Conservation (phyloP, 768 basidiomycete genomes). For the Termitomyces sp. region DNA sequence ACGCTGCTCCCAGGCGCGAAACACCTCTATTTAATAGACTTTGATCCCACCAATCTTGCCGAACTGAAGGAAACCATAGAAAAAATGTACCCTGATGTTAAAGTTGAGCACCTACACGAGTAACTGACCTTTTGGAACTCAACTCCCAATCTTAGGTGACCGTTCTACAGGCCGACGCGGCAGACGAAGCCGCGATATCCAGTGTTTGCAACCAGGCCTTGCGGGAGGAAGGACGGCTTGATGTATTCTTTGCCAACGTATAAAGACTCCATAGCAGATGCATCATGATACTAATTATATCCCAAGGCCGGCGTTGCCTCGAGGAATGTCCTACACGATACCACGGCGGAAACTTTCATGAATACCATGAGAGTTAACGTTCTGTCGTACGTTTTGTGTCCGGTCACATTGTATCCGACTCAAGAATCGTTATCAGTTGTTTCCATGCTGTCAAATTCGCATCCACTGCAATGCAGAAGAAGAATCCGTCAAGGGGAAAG, state of each 20-base stretch:
- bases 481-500: conserved; percentile 66
- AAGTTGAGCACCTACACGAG: conserved; percentile 36
- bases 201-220: conserved; percentile 66
- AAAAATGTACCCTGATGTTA: conserved; percentile 67
- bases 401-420: background rate
- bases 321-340: conserved; percentile 38
- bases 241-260: conserved; percentile 95
- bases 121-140: background rate
- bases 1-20: conserved; percentile 48
- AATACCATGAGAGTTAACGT: conserved; percentile 74
- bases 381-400: conserved; percentile 35
- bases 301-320: conserved; percentile 64
- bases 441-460: conserved; percentile 88
- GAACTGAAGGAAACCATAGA: conserved; percentile 66
- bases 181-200: conserved; percentile 66
- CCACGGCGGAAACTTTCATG: conserved; percentile 62
- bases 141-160: conserved; percentile 52
- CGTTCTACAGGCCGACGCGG: conserved; percentile 73
- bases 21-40: conserved; percentile 75
- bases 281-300: background rate
- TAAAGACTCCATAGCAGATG: conserved; percentile 12
- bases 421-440: conserved; percentile 40
- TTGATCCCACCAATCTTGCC: conserved; percentile 59
- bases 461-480: conserved; percentile 72
- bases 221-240: conserved; percentile 78